Base-by-base conservation (phyloP, 1,284 basidiomycete species). In the Takashimella tepidaria region DNA sequence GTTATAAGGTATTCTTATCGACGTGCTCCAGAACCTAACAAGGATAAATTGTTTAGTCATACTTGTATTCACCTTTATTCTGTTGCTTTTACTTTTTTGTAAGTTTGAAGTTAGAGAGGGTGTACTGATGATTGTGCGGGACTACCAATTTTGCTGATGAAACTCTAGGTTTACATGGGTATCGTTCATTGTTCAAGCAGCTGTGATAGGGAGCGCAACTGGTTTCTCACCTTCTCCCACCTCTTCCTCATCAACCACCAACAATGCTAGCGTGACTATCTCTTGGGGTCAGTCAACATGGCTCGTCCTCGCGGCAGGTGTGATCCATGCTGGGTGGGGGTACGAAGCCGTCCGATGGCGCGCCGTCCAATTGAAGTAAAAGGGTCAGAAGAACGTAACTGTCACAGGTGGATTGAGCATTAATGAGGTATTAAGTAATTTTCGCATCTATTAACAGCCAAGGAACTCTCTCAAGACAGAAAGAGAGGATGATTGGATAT, bases 341-440 rank as follows among this genome's bases (percentile, higher is more conserved):
- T 70, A 64, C 43, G 68, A 70, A 53, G 67, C 67, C 44, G 66
- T 68, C 4, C 44, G 68, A 26, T 70, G 68, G 68, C 55, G 68
- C 31, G 61, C 57, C 13, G 50, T 50, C 19, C 25, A 63, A 49
- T 27, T 62, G 51, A 54, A 45, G 47, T 47, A 26, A 37, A 16
- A n/a, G n/a, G n/a, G n/a, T n/a, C n/a, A n/a, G n/a, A n/a, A n/a
- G n/a, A n/a, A n/a, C n/a, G n/a, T n/a, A n/a, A n/a, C n/a, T n/a
- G n/a, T n/a, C n/a, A n/a, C n/a, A n/a, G n/a, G n/a, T n/a, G n/a
- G n/a, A n/a, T n/a, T n/a, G n/a, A n/a, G n/a, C n/a, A n/a, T n/a
- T n/a, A n/a, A n/a, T n/a, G n/a, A n/a, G n/a, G n/a, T n/a, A n/a
- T n/a, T n/a, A n/a, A n/a, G n/a, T n/a, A n/a, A n/a, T n/a, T n/a